A percentile compares a stretch with the other conserved stretches of the same genome.
These are phyloP conservation scores for Oehlia diaphana DNA, from an alignment of 192 early-diverging fungal genomes.

Conservation along the genomic window DNA sequence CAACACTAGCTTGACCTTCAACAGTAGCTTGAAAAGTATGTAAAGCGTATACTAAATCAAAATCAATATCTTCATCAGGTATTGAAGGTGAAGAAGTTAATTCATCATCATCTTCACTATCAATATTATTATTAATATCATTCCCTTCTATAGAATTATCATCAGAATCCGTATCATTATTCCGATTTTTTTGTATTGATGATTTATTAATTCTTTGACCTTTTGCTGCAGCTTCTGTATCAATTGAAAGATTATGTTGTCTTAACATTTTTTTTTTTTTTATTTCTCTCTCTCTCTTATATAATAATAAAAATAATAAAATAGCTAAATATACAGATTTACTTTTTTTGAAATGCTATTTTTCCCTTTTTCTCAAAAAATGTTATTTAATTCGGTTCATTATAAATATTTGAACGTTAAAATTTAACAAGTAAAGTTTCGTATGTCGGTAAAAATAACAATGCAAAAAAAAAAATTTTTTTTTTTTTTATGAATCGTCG, in stretches of 20 bases:
- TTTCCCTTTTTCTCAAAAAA: background rate
- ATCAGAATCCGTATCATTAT: background rate
- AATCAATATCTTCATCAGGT: conserved; percentile 71
- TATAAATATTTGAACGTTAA: too few species aligned
- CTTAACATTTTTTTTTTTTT: conserved; percentile 7
- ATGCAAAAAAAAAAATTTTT: too few species aligned
- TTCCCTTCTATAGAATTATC: background rate
- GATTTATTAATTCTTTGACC: background rate
- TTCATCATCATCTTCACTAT: conserved; percentile 39
- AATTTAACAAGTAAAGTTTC: too few species aligned
- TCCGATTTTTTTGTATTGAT: background rate
- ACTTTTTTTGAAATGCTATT: background rate
- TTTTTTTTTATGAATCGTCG: too few species aligned
- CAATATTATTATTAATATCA: conserved; percentile 34
- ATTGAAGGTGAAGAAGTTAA: conserved; percentile 43
- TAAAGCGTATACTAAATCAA: conserved; percentile 77
- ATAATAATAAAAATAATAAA: too few species aligned
- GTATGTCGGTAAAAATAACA: too few species aligned
- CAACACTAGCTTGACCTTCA: conserved; percentile 82
- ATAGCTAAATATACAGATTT: too few species aligned
- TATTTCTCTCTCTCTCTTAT: too few species aligned
- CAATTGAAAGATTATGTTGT: conserved; percentile 25
- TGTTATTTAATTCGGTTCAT: background rate
- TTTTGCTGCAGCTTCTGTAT: conserved; percentile 16
- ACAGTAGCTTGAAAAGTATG: conserved; percentile 84